Conservation (phyloP, 2,329 filamentous ascomycete genomes). For the Verticillium albo-atrum region DNA sequence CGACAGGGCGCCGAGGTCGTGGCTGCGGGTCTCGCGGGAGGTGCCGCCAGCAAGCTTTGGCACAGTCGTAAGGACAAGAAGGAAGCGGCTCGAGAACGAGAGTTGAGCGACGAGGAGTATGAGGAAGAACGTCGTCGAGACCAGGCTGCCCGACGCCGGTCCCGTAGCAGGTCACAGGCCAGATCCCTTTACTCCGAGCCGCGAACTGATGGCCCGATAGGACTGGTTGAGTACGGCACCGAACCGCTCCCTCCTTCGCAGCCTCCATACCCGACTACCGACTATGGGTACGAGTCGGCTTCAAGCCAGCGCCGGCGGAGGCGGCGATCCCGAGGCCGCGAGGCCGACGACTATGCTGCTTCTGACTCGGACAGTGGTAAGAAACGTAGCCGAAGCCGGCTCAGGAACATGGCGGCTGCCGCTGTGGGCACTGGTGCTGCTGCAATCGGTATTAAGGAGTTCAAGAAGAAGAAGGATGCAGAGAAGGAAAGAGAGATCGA, state of each 20-base stretch:
- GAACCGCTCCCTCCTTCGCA: constrained; percentile 45
- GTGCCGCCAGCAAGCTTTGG: constrained; percentile 57
- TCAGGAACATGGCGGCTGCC: constrained; percentile 52
- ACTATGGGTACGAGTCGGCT: constrained; percentile 42
- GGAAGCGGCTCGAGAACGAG: constrained; percentile 35
- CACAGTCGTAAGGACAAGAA: constrained; percentile 59
- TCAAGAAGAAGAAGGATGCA: constrained; percentile 43
- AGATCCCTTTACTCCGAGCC: constrained; percentile 45
- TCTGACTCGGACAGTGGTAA: constrained; percentile 27
- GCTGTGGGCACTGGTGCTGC: constrained; percentile 54
- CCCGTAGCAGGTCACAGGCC: constrained; percentile 48
- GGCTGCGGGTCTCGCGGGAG: constrained; percentile 55
- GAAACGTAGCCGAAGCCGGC: constrained; percentile 50
- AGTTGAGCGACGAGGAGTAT: constrained; percentile 26
- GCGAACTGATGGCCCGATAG: constrained; percentile 61
- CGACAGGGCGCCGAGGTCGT: constrained; percentile 57
- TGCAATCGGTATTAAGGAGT: constrained; percentile 59
- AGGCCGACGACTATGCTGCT: constrained; percentile 26
- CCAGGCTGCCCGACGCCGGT: constrained; percentile 14
- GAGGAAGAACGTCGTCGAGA: constrained; percentile 12
- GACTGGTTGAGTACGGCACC: constrained; percentile 63
- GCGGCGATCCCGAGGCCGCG: constrained; percentile 29
- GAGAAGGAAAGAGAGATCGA: constrained; percentile 34
- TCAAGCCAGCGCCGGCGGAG: constrained; percentile 37
- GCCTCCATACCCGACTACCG: constrained; percentile 25